Base-by-base conservation (phyloP, 345 rosid genomes). In the Hibiscus syriacus region DNA sequence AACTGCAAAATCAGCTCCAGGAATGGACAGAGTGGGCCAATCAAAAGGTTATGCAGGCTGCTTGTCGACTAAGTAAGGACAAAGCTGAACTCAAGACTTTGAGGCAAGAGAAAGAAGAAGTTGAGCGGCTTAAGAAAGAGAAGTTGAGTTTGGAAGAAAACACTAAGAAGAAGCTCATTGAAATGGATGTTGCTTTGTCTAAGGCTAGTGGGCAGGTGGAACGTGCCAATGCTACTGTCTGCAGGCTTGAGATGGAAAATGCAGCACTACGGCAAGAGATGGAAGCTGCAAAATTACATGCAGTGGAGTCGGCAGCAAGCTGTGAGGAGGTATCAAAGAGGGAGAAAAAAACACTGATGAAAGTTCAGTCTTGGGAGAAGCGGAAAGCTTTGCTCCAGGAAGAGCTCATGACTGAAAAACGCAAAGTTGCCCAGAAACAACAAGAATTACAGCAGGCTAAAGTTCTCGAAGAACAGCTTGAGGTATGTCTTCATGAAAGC, bases 1-100 rank as follows among this genome's bases (percentile, higher is more conserved):
- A 84, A 56, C 65, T 84, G 57, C 82, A 85, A 67, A 88, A 79
- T 77, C 96, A 88, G 74, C 78, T 90, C 26, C 92, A 90, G 74
- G 92, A 82, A 74, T 93, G 98, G 97, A 88, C 92, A 14, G 92
- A 92, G 19, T 93, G 98, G 98, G 92, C 93, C 43, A 88, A 90
- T 75, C 88, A 90, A 83, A 92, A 92, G 82, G 97, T 92, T 45
- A 92, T 87, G 89, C 96, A 92, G 81, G 98, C 94, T 53, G 87
- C 98, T 66, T 82, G 86, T 68, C 82, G 97, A 82, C 86, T 92
- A 68, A 67, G 86, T 53, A 87, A 84, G 76, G 98, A 93, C 76
- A 87, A 88, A 74, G 86, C 83, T 34, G 97, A 90, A 67, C 92
- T 93, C 63, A 90, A 87, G 79, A 78, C 84, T 22, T 84, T 93